Base-by-base conservation (phyloP, 2,329 filamentous ascomycete species). In the Colletotrichum chlorophyti region DNA sequence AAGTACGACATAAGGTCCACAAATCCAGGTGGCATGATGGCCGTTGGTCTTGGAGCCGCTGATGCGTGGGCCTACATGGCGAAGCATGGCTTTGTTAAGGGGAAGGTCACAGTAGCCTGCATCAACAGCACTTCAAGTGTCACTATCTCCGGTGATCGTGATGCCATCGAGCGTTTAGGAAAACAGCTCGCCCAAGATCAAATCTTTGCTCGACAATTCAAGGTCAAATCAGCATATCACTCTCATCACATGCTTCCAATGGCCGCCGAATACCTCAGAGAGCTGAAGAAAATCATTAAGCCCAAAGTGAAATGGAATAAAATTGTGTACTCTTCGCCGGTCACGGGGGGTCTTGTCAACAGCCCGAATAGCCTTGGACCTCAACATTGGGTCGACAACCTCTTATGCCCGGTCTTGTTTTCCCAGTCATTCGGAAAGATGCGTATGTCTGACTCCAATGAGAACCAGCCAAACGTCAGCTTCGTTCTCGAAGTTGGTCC, bases 401-500 rank as follows among this genome's bases (percentile, higher is more conserved):
- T 59, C 0, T 12, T 54, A 3, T 31, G 35, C 26, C 55, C 55
- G 3, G 42, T 53, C 4, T 35, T 35, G 4, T 59, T 59, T 29
- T 59, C 50, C 0, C 27, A 54, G 7, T 47, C 55, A 2, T 59
- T 59, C 5, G 42, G 42, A 14, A 42, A 41, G 1, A 58, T 58
- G 48, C 58, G 43, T 5, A 6, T 26, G 2, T 19, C 14, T n/a
- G 23, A 8, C 17, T 5, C n/a, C n/a, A 14, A 5, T 7, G 27
- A 11, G 0, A 24, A 5, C 10, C 7, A 48, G 14, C 10, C 41
- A 1, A 31, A 31, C 10, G 48, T 76, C 17, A 75, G 55, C 52
- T 71, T 77, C 68, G 67, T 79, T 9, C 63, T 83, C 10, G 80
- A 83, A 64, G 65, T 83, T 6, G 80, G 80, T 0, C 79, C 80